A percentile compares a stretch with the other conserved stretches of the same genome.
Evolutionary conservation across 345 rosid species (phyloP).

Genomic region (Rubroshorea leprosula): DNA sequence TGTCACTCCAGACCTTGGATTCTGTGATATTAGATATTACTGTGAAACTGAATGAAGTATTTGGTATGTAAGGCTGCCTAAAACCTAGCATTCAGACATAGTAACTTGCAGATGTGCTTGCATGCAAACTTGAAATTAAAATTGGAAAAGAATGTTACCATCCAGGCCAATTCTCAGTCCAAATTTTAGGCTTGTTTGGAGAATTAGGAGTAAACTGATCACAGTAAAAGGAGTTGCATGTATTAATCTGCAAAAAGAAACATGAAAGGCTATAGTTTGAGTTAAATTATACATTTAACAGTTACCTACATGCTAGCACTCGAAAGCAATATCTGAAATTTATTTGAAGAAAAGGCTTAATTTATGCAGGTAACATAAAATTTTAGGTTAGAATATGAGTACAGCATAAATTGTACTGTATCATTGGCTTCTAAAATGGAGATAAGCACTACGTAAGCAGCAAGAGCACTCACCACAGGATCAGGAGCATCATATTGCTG

Average conservation of each 20-base stretch:
- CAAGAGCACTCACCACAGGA: conserved; percentile 46
- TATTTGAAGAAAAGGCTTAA: background rate
- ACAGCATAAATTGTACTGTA: background rate
- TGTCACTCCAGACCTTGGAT: background rate
- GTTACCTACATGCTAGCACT: background rate
- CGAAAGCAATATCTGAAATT: background rate
- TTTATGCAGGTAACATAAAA: background rate
- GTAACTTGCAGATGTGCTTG: background rate
- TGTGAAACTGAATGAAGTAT: background rate
- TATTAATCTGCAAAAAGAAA: conserved; percentile 49
- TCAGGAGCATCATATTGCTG: conserved; percentile 76
- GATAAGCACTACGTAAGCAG: background rate
- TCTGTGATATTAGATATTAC: background rate
- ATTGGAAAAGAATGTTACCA: conserved; percentile 48
- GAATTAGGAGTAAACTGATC: conserved; percentile 70
- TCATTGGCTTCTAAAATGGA: background rate
- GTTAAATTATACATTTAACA: background rate
- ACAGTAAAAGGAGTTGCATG: conserved; percentile 84
- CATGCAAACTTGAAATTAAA: conserved; percentile 4
- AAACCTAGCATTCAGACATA: no score
- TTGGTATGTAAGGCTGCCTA: background rate
- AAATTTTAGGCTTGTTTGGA: conserved; percentile 84
- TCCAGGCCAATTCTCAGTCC: conserved; percentile 99
- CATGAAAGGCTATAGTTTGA: background rate
- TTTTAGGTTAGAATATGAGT: background rate